Conservation (phyloP, 805 yeast genomes). For the Alloascoidea hylecoeti region DNA sequence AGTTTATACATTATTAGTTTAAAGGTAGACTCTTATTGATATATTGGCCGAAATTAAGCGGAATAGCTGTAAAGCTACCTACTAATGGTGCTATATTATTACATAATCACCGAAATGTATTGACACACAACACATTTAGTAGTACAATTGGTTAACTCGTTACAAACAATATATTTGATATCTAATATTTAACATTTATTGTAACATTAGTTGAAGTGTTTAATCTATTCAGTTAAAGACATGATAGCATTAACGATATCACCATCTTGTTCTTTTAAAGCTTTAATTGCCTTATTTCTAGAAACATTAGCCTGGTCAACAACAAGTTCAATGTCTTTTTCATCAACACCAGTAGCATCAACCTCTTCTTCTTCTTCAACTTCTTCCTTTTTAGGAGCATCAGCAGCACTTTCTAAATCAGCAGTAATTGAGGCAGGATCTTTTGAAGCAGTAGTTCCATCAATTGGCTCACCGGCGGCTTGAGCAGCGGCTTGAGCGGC, state of each 20-base stretch:
- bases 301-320: slow-evolving; percentile 86
- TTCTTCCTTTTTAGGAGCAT: slow-evolving; percentile 29
- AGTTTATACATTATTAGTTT: too few species aligned
- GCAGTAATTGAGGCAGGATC: slow-evolving; percentile 73
- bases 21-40: too few species aligned
- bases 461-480: slow-evolving; percentile 14
- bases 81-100: too few species aligned
- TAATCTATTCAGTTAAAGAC: slow-evolving; percentile 27
- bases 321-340: slow-evolving; percentile 74
- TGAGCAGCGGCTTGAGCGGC: slow-evolving; percentile 42
- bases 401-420: slow-evolving; percentile 62
- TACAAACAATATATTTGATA: too few species aligned
- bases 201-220: too few species aligned
- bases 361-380: slow-evolving; percentile 60
- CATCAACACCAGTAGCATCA: slow-evolving; percentile 75
- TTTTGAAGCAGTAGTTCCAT: slow-evolving; percentile 25
- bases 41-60: too few species aligned
- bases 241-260: slow-evolving; percentile 95
- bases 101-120: too few species aligned
- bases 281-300: slow-evolving; percentile 82
- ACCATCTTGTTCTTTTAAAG: slow-evolving; percentile 77
- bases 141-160: too few species aligned
- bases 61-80: too few species aligned
- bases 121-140: too few species aligned
- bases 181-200: too few species aligned